Conservation (phyloP, 1,284 basidiomycete genomes). For the Farysia itapuensis region DNA sequence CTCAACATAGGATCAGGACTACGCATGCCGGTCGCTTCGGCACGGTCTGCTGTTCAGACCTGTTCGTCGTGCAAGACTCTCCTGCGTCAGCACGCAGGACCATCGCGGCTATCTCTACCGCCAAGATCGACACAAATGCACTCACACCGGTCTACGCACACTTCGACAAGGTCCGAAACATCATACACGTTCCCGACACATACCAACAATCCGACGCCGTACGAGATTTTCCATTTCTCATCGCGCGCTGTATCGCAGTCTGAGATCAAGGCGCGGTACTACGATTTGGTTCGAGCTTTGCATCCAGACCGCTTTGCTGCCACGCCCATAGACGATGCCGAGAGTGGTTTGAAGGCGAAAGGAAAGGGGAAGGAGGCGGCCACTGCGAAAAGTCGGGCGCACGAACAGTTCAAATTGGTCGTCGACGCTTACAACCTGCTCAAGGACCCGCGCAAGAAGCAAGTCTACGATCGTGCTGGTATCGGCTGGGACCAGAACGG, state of each 20-base stretch:
- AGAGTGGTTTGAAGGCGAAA: not conserved
- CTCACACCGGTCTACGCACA: too few species aligned
- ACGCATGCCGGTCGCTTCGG: too few species aligned
- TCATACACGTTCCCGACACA: too few species aligned
- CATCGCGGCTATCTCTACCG: too few species aligned
- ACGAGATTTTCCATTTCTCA: conserved; percentile 54
- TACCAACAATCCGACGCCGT: conserved; percentile 46
- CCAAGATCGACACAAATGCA: too few species aligned
- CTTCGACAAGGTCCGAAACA: too few species aligned
- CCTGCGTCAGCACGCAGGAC: too few species aligned
- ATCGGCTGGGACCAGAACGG: conserved; percentile 29
- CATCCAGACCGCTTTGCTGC: conserved; percentile 45
- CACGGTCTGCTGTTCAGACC: too few species aligned
- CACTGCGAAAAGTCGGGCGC: not conserved
- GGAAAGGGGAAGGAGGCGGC: not conserved
- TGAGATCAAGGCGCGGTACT: conserved; percentile 53
- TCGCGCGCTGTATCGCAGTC: conserved; percentile 7
- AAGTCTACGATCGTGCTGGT: conserved; percentile 29
- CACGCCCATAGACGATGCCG: not conserved
- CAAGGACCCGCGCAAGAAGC: conserved; percentile 15
- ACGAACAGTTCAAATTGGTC: conserved; percentile 41
- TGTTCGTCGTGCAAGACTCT: too few species aligned
- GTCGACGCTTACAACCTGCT: conserved; percentile 44
- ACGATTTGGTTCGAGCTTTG: conserved; percentile 46
- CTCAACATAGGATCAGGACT: too few species aligned